Conservation (phyloP, 768 basidiomycete species). For the Podaxis mareebaensis region DNA sequence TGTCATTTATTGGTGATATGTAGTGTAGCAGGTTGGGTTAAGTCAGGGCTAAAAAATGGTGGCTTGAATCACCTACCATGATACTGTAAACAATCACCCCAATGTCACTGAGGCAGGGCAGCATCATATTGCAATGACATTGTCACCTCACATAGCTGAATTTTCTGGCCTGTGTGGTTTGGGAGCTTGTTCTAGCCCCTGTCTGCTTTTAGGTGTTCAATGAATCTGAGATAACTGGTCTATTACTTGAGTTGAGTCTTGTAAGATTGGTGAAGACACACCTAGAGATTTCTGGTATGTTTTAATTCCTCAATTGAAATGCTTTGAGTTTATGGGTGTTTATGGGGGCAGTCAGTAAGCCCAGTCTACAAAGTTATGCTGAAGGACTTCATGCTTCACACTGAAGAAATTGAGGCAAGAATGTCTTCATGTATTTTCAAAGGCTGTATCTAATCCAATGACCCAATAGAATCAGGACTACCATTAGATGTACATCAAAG, state of each 20-base stretch:
- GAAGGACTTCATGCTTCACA: conserved; percentile 34
- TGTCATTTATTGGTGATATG: too few species aligned
- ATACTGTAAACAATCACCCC: too few species aligned
- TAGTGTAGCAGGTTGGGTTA: too few species aligned
- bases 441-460: not conserved
- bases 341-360: conserved; percentile 40
- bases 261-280: conserved; percentile 28
- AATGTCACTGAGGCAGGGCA: too few species aligned
- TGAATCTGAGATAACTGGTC: conserved; percentile 33
- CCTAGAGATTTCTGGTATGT: conserved; percentile 38
- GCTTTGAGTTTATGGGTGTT: not conserved
- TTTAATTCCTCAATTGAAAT: not conserved
- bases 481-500: conserved; percentile 34
- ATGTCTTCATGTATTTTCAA: not conserved
- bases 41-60: too few species aligned
- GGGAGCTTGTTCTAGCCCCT: conserved; percentile 36
- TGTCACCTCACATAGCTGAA: conserved; percentile 31
- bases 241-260: conserved; percentile 32
- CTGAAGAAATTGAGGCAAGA: conserved; percentile 28
- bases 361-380: conserved; percentile 30
- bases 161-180: conserved; percentile 28
- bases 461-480: conserved; percentile 34
- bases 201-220: conserved; percentile 30
- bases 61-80: too few species aligned
- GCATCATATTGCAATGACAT: too few species aligned